Evolutionary conservation across 306 rosid species (phyloP).

Genomic region (Corylus americana): DNA sequence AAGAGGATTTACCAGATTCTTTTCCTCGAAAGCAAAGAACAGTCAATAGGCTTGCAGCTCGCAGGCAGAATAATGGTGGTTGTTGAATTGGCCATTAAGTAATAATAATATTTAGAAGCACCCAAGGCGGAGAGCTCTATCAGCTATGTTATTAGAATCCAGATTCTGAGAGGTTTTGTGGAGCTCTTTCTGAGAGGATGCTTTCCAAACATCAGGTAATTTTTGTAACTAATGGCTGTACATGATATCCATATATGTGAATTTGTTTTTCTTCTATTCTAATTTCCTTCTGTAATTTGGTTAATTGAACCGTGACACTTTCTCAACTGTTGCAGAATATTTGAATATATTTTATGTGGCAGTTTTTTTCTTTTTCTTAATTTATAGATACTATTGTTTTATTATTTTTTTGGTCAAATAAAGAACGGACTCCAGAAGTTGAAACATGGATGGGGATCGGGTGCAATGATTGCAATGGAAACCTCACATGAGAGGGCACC

Average conservation of each 20-base stretch:
- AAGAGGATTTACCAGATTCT: slow-evolving; percentile 91
- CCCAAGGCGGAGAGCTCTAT: slow-evolving; percentile 30
- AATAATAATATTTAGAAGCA: slow-evolving; percentile 43
- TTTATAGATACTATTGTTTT: slow-evolving; percentile 28
- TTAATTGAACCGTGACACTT: slow-evolving; percentile 38
- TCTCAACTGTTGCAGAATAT: slow-evolving; percentile 45
- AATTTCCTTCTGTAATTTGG: slow-evolving; percentile 44
- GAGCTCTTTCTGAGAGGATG: slow-evolving; percentile 33
- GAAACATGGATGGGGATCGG: no score
- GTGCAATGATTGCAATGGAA: no score
- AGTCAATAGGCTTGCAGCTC: slow-evolving; percentile 55
- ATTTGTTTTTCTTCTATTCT: slow-evolving; percentile 38
- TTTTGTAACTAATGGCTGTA: slow-evolving; percentile 81
- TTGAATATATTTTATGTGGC: slow-evolving; percentile 41
- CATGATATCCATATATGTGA: slow-evolving; percentile 63
- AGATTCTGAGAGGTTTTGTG: slow-evolving; percentile 49
- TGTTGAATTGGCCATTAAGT: slow-evolving; percentile 21
- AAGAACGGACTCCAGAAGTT: background rate
- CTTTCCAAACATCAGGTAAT: slow-evolving; percentile 35
- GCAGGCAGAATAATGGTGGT: slow-evolving; percentile 29
- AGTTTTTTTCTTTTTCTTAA: background rate
- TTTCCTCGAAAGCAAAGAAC: slow-evolving; percentile 78
- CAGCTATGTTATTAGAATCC: slow-evolving; percentile 30
- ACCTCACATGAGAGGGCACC: no score
- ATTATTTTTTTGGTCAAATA: background rate